Conservation (phyloP, 441 rosid genomes). For the Brassica balearica region DNA sequence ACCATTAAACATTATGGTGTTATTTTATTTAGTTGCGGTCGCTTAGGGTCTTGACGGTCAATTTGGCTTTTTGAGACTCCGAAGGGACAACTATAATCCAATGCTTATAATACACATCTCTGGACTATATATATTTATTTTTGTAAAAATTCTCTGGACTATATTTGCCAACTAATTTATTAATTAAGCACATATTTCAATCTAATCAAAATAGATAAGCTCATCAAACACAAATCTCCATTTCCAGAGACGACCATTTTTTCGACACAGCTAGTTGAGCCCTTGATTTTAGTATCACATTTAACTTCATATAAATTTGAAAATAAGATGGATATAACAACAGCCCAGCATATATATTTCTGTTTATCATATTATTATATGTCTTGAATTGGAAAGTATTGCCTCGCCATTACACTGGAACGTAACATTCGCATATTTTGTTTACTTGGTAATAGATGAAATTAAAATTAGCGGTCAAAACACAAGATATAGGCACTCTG, state of each 20-base stretch:
- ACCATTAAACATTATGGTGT: not conserved
- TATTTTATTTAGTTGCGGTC: not conserved
- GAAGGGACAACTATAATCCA: slow-evolving; percentile 28
- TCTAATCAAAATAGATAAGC: slow-evolving; percentile 30
- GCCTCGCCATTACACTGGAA: slow-evolving; percentile 28
- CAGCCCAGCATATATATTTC: not conserved
- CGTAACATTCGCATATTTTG: slow-evolving; percentile 26
- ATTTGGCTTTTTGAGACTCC: slow-evolving; percentile 20
- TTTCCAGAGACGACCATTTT: slow-evolving; percentile 11
- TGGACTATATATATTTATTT: not conserved
- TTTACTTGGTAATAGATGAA: slow-evolving; percentile 15
- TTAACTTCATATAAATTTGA: not conserved
- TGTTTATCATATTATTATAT: not conserved
- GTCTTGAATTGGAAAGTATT: slow-evolving; percentile 11
- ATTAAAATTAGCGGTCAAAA: slow-evolving; percentile 1
- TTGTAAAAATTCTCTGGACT: no score
- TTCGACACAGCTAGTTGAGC: slow-evolving; percentile 11
- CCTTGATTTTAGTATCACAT: slow-evolving; percentile 9
- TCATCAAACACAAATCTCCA: slow-evolving; percentile 3
- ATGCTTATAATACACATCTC: not conserved
- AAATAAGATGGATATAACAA: slow-evolving; percentile 12
- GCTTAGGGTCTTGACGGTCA: not conserved
- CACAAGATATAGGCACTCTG: slow-evolving; percentile 8
- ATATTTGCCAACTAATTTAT: slow-evolving; percentile 31
- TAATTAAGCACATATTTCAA: slow-evolving; percentile 15